Evolutionary conservation across 1,284 basidiomycete species (phyloP), one percentile per base, ranked within the genome.

Genomic region (Ceratobasidium sp.): DNA sequence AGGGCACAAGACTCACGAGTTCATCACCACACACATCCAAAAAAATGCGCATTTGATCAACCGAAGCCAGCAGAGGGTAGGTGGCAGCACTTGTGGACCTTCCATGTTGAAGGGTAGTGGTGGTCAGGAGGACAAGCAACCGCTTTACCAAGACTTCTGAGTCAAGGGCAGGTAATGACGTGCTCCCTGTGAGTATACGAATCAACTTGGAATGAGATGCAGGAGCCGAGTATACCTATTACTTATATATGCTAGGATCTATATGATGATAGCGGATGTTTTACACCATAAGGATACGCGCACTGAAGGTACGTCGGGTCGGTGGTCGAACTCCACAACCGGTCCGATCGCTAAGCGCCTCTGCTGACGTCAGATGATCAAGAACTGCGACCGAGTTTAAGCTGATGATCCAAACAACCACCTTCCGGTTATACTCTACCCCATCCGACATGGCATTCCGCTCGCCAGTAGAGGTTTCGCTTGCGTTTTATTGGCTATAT

Each of bases 41-140:
- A 73, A 73, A 61, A 73, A 73, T 13, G 68, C 56, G 28, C 68
- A 73, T 61, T 73, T 73, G 56, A 73, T 54, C 56, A 73, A 31
- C 42, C 68, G n/a, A n/a, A 73, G 15, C 42, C 53, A 45, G 26
- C 56, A 45, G 39, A 37, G 39, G 28, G 7, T 33, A 15, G 54
- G 33, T 33, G 13, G 68, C 56, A 61, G 26, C 6, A 23, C 47
- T 33, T 45, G 56, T 39, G 68, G 31, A 7, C 13, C n/a, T 17
- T 33, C 56, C 68, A 73, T 73, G 61, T 64, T 64, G 61, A 4
- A 26, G 20, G 61, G 39, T 28, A 11, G 42, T 64, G 61, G 61
- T 64, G 37, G 61, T 64, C 6, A 39, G 35, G 33, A n/a, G 39
- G 58, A 13, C 58, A 35, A 60, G n/a, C 10, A 28, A 23, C 37